Conservation (phyloP, 2,329 filamentous ascomycete genomes). For the Didymella glomerata region DNA sequence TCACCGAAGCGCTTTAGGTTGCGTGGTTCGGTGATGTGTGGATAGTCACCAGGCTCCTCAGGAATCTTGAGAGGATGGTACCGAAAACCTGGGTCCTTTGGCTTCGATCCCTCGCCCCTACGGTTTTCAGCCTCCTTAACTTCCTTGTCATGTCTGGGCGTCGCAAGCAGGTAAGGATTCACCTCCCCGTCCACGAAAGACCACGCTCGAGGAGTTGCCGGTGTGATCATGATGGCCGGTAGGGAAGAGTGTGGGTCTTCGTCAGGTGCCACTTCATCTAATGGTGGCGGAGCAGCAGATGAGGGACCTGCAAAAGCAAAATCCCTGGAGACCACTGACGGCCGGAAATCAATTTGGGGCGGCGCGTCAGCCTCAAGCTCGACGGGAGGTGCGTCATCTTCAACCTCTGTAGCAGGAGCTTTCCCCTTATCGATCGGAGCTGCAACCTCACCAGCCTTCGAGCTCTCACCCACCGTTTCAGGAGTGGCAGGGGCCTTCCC, state of each 20-base stretch:
- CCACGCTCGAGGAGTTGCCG: not conserved
- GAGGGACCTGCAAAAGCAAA: not conserved
- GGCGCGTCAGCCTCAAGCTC: not conserved
- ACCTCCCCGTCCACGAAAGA: not conserved
- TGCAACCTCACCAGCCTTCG: not conserved
- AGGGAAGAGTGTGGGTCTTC: not conserved
- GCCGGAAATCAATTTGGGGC: not conserved
- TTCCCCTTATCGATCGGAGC: not conserved
- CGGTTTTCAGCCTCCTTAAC: too few relatives aligned
- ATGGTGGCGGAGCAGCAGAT: not conserved
- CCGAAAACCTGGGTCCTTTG: not conserved
- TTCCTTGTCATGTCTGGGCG: not conserved
- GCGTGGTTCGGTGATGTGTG: constrained; percentile 8
- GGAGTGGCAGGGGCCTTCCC: not conserved
- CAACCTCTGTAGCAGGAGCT: not conserved
- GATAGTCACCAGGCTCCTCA: constrained; percentile 13
- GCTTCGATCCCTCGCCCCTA: not conserved
- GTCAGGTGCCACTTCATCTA: not conserved
- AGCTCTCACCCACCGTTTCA: not conserved
- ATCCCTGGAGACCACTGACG: not conserved
- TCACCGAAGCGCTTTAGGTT: not conserved
- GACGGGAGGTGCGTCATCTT: not conserved
- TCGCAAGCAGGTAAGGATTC: not conserved
- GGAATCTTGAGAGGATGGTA: not conserved
- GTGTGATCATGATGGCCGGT: not conserved